Base-by-base conservation (phyloP, 1,284 basidiomycete species). In the Fomitopsis schrenkii region DNA sequence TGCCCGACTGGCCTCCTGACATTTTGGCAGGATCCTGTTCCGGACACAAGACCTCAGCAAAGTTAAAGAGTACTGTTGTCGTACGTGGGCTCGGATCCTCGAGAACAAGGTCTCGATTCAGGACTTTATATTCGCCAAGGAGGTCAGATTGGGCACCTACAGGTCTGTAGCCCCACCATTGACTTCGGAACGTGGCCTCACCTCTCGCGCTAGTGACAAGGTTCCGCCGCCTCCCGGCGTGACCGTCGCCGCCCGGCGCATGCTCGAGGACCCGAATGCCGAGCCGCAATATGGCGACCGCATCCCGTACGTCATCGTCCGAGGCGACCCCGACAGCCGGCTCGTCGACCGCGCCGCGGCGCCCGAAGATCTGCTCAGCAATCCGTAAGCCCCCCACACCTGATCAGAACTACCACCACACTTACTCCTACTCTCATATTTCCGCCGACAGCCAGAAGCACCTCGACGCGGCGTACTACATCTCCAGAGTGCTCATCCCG, bases 71-170 rank as follows among this genome's bases (percentile, higher is more conserved):
- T 97, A 96, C 70, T 96, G 95, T 70, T 87, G 83, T 66, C 80
- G 82, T 30, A 91, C 94, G 42, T 99, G 95, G 95, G 80, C 83
- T 14, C 94, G 92, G 72, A 85, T 99, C 48, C 74, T 95, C 41
- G 87, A 93, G 59, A 90, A 93, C 58, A 86, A 84, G 63, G 88
- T 88, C 2, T 90, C 92, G 1, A 76, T 94, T 10, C 91, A 95
- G 70, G 95, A 98, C 72, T 97, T 98, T 69, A 90, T 95, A 55
- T 94, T 98, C 66, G 91, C 97, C 0, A 97, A 97, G 71, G 94
- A 97, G 74, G 95, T 99, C 33, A 87, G 82, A 68, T 82, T 98
- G 77, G 97, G 97, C 5, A 92, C 90, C 0, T 97, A 97, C 70
- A 94, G 90, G 93, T 91, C 62, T 67, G 75, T 56, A 36, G 26